phyloP scores from a whole-genome alignment of 257 asterid genomes.

The Capsicum pubescens region DNA sequence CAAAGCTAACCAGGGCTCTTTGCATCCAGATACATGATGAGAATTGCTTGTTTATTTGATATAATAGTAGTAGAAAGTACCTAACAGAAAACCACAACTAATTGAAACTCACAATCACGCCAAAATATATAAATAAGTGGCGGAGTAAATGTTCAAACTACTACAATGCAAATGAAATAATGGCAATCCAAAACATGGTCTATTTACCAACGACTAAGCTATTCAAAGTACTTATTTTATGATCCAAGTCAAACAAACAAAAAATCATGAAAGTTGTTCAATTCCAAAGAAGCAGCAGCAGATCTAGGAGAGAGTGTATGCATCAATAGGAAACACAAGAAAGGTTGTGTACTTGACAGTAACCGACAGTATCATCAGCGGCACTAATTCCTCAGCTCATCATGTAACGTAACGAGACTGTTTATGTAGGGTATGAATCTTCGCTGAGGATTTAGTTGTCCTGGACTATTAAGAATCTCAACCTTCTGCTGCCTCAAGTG shows the following conservation, averaged over 20 bases:
- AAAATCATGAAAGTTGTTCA: background rate
- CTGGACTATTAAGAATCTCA: background rate
- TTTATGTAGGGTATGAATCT: conserved; percentile 49
- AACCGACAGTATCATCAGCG: background rate
- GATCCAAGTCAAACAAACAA: background rate
- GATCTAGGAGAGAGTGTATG: background rate
- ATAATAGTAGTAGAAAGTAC: background rate
- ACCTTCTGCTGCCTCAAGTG: background rate
- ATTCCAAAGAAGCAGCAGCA: background rate
- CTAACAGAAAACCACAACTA: background rate
- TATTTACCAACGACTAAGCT: background rate
- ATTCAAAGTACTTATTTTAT: background rate
- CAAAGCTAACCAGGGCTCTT: background rate
- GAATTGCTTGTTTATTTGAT: background rate
- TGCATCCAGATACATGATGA: background rate
- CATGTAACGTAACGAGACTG: conserved; percentile 45
- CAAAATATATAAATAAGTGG: too few relatives aligned
- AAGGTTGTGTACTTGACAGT: background rate
- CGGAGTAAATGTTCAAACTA: background rate
- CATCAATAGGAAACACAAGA: too few relatives aligned
- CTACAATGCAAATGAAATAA: background rate
- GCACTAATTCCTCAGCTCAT: background rate
- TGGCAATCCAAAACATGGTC: background rate
- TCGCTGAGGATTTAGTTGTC: background rate
- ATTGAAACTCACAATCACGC: background rate